A percentile compares a stretch with the other conserved stretches of the same genome.
phyloP scores from a whole-genome alignment of 1,284 basidiomycete species.

The Cryptococcus depauperatus region DNA sequence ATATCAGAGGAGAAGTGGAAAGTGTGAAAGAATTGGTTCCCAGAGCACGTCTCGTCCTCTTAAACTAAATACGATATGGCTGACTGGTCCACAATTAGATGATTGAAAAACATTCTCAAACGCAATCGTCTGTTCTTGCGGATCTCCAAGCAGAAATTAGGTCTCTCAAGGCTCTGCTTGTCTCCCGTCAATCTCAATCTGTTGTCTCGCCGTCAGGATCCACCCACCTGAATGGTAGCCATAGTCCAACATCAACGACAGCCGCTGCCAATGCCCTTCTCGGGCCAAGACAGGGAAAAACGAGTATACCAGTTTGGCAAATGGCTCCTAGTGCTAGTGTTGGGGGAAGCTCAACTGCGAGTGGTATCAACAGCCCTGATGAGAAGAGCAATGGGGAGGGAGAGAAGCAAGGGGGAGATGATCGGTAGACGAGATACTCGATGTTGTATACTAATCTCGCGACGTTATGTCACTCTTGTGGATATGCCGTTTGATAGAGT shows the following conservation, averaged over 20 bases:
- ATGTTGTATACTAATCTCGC: neutral
- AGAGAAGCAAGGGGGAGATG: constrained; percentile 1
- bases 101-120: constrained; percentile 86
- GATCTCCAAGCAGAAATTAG: constrained; percentile 85
- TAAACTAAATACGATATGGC: neutral
- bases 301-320: constrained; percentile 80
- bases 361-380: neutral
- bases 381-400: neutral
- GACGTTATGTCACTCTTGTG: too few species aligned
- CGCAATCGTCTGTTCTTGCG: constrained; percentile 56
- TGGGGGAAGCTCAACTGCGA: constrained; percentile 2
- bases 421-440: too few species aligned
- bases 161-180: constrained; percentile 82
- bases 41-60: constrained; percentile 52
- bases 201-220: constrained; percentile 43
- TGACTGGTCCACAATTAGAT: constrained; percentile 52
- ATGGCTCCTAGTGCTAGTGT: constrained; percentile 44
- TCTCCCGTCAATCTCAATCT: constrained; percentile 60
- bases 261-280: constrained; percentile 39
- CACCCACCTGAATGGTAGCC: neutral
- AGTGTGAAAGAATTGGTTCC: constrained; percentile 84
- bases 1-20: constrained; percentile 84
- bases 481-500: too few species aligned
- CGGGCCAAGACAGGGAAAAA: constrained; percentile 20
- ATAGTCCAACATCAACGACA: constrained; percentile 14